A percentile compares a stretch with the other conserved stretches of the same genome.
phyloP scores from a whole-genome alignment of 2,329 filamentous ascomycete genomes.

The Penicillium palitans region DNA sequence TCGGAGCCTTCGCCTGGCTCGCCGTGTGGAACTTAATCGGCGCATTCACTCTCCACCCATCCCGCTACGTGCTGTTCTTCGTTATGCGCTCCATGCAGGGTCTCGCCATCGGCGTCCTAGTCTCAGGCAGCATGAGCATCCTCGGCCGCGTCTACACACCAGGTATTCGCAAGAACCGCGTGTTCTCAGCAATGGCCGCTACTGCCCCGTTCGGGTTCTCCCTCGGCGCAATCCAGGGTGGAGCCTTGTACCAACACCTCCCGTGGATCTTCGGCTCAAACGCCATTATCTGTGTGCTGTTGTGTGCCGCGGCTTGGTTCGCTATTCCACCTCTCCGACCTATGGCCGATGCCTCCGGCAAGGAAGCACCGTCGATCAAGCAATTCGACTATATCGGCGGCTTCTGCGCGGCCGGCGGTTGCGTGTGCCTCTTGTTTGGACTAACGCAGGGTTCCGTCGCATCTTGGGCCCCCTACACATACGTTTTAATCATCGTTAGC shows the following conservation, averaged over 20 bases:
- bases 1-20: constrained; percentile 47
- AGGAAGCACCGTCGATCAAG: constrained; percentile 32
- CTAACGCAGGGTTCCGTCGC: constrained; percentile 56
- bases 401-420: constrained; percentile 49
- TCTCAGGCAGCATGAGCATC: constrained; percentile 53
- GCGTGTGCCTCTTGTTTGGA: constrained; percentile 58
- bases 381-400: constrained; percentile 46
- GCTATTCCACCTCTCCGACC: constrained; percentile 43
- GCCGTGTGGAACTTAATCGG: constrained; percentile 44
- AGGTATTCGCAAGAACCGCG: constrained; percentile 49
- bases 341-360: constrained; percentile 30
- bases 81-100: constrained; percentile 46
- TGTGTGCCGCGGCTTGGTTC: constrained; percentile 40
- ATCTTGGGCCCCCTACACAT: constrained; percentile 53
- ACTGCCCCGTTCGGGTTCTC: constrained; percentile 49
- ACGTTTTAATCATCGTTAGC: constrained; percentile 49
- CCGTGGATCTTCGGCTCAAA: constrained; percentile 49
- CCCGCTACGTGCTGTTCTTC: constrained; percentile 39
- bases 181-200: constrained; percentile 52
- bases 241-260: constrained; percentile 42
- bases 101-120: constrained; percentile 51
- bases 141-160: constrained; percentile 49
- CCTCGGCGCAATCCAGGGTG: constrained; percentile 47
- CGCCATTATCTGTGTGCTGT: constrained; percentile 42
- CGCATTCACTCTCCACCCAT: constrained; percentile 39